These are phyloP conservation scores for Telfairia occidentalis DNA, from an alignment of 331 rosid genomes.

Conservation along the genomic window DNA sequence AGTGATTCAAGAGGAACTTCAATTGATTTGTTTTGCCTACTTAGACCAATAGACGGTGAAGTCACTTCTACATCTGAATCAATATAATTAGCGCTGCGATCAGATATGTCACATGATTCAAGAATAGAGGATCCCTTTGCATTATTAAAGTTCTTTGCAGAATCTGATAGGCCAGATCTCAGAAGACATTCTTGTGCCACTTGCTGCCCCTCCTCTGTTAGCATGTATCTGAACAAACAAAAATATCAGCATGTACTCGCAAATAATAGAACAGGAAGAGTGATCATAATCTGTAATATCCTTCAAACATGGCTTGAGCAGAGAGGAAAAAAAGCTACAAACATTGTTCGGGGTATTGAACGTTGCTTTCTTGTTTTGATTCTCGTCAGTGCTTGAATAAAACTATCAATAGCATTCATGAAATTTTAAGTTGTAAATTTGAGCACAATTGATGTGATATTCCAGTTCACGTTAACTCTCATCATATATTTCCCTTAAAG, in stretches of 20 bases:
- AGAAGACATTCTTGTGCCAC: constrained; percentile 67
- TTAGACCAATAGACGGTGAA: constrained; percentile 20
- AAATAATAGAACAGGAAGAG: neutral
- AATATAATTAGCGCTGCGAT: constrained; percentile 20
- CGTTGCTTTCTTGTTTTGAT: neutral
- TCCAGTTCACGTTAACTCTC: neutral
- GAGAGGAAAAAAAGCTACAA: neutral
- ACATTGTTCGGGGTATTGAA: neutral
- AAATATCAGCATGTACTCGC: neutral
- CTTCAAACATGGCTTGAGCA: neutral
- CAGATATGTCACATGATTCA: constrained; percentile 23
- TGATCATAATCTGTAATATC: neutral
- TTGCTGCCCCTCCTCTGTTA: constrained; percentile 80
- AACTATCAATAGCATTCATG: neutral
- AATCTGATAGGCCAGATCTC: constrained; percentile 66
- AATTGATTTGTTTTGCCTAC: constrained; percentile 25
- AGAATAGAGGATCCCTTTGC: constrained; percentile 24
- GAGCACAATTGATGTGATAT: neutral
- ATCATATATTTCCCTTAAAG: neutral
- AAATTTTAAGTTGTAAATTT: neutral
- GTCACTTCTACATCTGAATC: constrained; percentile 36
- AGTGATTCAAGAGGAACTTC: constrained; percentile 54
- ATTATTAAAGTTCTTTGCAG: constrained; percentile 28
- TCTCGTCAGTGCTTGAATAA: neutral
- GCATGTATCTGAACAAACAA: constrained; percentile 61